Evolutionary conservation across 306 rosid genomes (phyloP).

Genomic region (Quercus berberidifolia): DNA sequence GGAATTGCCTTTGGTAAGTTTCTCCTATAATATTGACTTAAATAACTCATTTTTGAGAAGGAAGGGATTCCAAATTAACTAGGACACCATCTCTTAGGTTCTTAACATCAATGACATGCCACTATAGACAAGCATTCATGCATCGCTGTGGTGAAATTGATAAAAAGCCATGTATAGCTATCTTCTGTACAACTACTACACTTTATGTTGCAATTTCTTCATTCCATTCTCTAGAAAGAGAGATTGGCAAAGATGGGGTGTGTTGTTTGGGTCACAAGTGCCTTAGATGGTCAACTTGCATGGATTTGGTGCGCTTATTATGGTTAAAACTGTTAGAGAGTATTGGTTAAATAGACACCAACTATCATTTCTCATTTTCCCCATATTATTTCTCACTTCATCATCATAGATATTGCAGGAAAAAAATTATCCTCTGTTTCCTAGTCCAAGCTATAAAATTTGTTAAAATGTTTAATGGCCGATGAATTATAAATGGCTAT

Average conservation of each 20-base stretch:
- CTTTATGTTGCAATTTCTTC: neutral
- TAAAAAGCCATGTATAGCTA: neutral
- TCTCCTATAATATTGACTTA: neutral
- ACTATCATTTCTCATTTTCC: neutral
- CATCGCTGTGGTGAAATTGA: neutral
- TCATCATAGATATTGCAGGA: neutral
- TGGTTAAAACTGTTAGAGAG: too few relatives aligned
- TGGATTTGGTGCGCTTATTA: too few relatives aligned
- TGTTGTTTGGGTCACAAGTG: too few relatives aligned
- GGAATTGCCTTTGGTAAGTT: slow-evolving; percentile 89
- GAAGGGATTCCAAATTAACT: slow-evolving; percentile 6
- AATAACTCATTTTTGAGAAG: neutral
- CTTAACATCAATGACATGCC: neutral
- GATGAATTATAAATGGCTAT: slow-evolving; percentile 2
- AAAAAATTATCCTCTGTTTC: neutral
- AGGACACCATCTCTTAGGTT: neutral
- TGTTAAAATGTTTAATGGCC: slow-evolving; percentile 2
- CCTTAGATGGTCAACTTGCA: too few relatives aligned
- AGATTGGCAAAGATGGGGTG: neutral
- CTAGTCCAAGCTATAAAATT: neutral
- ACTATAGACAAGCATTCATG: neutral
- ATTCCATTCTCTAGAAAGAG: neutral
- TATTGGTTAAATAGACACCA: neutral
- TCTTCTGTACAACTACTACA: neutral
- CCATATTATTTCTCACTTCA: neutral